These are phyloP conservation scores for Geosmithia flava DNA, from an alignment of 2,329 filamentous ascomycete genomes.

Conservation along the genomic window DNA sequence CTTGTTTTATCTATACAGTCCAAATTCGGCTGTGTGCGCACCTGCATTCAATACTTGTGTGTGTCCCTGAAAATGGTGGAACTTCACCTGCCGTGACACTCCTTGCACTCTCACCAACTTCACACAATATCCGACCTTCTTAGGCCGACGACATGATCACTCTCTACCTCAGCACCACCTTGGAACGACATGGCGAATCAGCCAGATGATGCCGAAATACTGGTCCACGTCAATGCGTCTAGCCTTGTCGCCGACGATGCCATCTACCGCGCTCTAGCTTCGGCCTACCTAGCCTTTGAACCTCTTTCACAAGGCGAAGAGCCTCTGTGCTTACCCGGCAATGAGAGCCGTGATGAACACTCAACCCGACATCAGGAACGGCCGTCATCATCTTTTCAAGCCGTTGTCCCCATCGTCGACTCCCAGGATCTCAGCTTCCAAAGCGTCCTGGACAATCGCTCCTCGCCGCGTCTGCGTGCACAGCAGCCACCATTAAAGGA, in stretches of 20 bases:
- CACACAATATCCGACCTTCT: not conserved
- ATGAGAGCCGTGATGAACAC: not conserved
- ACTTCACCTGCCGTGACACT: not conserved
- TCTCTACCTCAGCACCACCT: not conserved
- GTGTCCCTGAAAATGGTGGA: not conserved
- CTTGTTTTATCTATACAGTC: too few relatives aligned
- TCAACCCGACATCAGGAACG: not conserved
- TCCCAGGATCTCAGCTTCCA: conserved; percentile 29
- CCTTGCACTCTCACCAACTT: not conserved
- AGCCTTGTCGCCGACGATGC: conserved; percentile 33
- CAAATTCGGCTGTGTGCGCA: too few relatives aligned
- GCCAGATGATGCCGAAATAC: conserved; percentile 31
- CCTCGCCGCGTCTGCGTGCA: conserved; percentile 14
- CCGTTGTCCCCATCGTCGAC: conserved; percentile 11
- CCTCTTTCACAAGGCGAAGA: conserved; percentile 7
- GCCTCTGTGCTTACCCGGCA: not conserved
- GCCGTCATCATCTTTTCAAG: not conserved
- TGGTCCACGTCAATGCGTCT: conserved; percentile 42
- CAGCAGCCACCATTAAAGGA: not conserved
- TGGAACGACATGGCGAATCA: conserved; percentile 11
- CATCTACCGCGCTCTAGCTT: conserved; percentile 34
- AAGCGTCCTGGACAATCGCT: conserved; percentile 30
- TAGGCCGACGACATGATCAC: conserved; percentile 9
- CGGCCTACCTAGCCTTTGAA: conserved; percentile 37
- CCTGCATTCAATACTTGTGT: not conserved